Conservation (phyloP, 2,329 filamentous ascomycete species). For the Nothomitra cinnamomea region DNA sequence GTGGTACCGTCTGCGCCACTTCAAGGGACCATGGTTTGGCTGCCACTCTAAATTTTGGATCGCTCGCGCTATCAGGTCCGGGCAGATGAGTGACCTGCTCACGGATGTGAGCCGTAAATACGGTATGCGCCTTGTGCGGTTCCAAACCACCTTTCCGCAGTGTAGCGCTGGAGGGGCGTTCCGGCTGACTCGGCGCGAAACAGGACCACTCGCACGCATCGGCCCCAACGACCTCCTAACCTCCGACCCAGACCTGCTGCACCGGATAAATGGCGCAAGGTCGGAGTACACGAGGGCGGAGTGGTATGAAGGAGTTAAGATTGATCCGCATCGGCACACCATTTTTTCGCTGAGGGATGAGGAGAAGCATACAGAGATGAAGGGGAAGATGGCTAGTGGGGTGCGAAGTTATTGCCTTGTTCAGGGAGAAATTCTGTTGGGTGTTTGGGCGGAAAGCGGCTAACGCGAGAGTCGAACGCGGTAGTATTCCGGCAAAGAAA, state of each 20-base stretch:
- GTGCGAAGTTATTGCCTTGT: too few relatives aligned
- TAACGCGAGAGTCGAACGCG: slow-evolving; percentile 4
- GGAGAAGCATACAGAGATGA: slow-evolving; percentile 27
- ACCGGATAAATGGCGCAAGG: slow-evolving; percentile 24
- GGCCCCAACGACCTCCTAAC: slow-evolving; percentile 33
- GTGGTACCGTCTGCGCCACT: too few relatives aligned
- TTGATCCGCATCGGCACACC: slow-evolving; percentile 37
- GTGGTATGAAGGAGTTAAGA: slow-evolving; percentile 32
- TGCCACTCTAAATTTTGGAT: too few relatives aligned
- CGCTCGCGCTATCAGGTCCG: too few relatives aligned
- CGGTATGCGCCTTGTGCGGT: too few relatives aligned
- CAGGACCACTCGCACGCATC: slow-evolving; percentile 23
- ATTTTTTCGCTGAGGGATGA: slow-evolving; percentile 35
- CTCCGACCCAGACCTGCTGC: slow-evolving; percentile 30
- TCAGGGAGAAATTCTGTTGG: too few relatives aligned
- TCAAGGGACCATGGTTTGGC: too few relatives aligned
- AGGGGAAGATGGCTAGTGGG: slow-evolving; percentile 34
- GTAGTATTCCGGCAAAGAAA: slow-evolving; percentile 40
- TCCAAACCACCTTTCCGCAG: too few relatives aligned
- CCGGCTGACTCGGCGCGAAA: neutral
- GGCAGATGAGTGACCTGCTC: too few relatives aligned
- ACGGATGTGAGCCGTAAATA: too few relatives aligned
- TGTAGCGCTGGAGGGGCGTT: too few relatives aligned
- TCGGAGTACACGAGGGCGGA: slow-evolving; percentile 24
- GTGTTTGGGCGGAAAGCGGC: neutral